Evolutionary conservation across 164 flowering plant species (phyloP).

Genomic region (Sedum album): DNA sequence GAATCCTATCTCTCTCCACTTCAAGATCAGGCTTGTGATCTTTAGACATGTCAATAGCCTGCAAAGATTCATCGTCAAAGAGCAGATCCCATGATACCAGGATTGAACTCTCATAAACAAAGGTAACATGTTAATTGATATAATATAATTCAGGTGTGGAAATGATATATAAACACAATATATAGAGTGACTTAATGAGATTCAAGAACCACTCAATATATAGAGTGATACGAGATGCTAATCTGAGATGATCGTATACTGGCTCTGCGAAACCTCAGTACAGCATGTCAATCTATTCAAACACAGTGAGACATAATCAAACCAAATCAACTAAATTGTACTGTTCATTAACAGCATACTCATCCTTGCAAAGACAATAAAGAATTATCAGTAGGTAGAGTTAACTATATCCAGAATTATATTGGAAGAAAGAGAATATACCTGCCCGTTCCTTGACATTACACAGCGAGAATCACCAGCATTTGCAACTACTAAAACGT

Average conservation of each 20-base stretch:
- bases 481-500: slow-evolving; percentile 84
- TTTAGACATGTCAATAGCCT: slow-evolving; percentile 89
- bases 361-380: not conserved
- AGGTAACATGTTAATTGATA: not conserved
- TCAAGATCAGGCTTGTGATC: slow-evolving; percentile 98
- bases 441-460: slow-evolving; percentile 96
- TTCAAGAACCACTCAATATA: no score
- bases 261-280: not conserved
- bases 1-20: slow-evolving; percentile 79
- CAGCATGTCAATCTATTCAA: not conserved
- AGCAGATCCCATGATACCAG: not conserved
- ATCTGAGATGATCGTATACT: not conserved
- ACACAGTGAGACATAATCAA: not conserved
- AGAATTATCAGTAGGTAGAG: not conserved
- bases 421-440: slow-evolving; percentile 15
- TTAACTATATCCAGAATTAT: not conserved
- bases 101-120: not conserved
- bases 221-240: no score
- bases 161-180: no score
- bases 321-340: not conserved
- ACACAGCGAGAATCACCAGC: slow-evolving; percentile 99
- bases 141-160: no score
- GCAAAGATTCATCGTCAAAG: slow-evolving; percentile 15
- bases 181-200: no score
- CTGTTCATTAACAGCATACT: not conserved